phyloP scores from a whole-genome alignment of 108 stramenopile species.

The Poteriospumella lacustris region DNA sequence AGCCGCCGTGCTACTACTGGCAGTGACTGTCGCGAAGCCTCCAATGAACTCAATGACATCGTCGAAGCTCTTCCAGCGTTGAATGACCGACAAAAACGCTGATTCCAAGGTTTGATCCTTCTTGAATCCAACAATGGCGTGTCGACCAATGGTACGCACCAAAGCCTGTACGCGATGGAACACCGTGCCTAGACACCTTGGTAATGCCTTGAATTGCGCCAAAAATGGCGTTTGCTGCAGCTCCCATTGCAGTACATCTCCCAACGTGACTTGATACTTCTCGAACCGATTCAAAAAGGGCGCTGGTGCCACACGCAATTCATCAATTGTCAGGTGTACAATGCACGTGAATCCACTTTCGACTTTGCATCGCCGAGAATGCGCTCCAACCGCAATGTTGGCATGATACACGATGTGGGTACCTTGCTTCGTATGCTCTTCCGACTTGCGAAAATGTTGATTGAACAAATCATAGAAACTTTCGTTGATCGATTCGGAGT shows the following conservation, averaged over 20 bases:
- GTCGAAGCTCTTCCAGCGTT: no score
- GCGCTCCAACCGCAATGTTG: slow-evolving; percentile 48
- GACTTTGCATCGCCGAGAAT: slow-evolving; percentile 32
- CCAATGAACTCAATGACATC: no score
- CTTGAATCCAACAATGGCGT: neutral
- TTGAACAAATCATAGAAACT: slow-evolving; percentile 53
- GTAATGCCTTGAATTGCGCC: neutral
- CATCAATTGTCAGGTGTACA: neutral
- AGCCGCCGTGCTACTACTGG: no score
- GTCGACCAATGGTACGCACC: neutral
- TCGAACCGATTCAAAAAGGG: slow-evolving; percentile 51
- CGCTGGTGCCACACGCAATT: slow-evolving; percentile 38
- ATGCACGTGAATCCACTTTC: neutral
- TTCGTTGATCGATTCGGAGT: slow-evolving; percentile 39
- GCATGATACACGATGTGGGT: slow-evolving; percentile 31
- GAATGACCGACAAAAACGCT: neutral
- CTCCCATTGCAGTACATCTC: slow-evolving; percentile 34
- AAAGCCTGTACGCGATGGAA: neutral
- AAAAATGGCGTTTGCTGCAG: neutral
- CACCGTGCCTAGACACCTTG: neutral
- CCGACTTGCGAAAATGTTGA: slow-evolving; percentile 42
- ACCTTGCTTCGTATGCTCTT: slow-evolving; percentile 27
- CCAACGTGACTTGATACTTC: slow-evolving; percentile 40
- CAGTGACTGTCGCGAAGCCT: no score
- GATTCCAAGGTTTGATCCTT: slow-evolving; percentile 16